Evolutionary conservation across 257 asterid genomes (phyloP).

Genomic region (Solanum neorickii): DNA sequence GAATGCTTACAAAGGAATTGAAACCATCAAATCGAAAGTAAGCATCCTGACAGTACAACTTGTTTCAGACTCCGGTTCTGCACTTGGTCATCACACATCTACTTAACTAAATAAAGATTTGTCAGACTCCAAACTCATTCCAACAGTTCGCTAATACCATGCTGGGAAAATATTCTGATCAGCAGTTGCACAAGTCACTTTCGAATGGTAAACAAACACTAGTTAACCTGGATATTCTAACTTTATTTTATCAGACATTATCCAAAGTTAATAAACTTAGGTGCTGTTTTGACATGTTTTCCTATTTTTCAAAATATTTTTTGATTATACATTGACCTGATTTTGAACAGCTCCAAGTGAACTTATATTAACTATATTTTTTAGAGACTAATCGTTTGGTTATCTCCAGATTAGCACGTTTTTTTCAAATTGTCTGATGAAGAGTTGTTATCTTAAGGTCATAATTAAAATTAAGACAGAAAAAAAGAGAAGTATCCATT

Average conservation of each 20-base stretch:
- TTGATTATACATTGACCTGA: neutral
- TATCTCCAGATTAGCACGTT: too few species aligned
- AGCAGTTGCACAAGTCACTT: too few species aligned
- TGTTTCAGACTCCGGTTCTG: neutral
- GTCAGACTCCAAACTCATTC: neutral
- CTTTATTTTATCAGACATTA: too few species aligned
- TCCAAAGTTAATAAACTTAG: too few species aligned
- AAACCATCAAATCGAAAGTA: constrained; percentile 14
- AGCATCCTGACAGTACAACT: neutral
- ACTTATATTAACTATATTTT: too few species aligned
- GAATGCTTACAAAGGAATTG: constrained; percentile 83
- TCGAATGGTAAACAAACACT: too few species aligned
- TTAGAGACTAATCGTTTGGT: too few species aligned
- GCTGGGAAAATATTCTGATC: too few species aligned
- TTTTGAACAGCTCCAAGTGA: neutral
- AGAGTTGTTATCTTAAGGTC: neutral
- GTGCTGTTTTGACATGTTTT: too few species aligned
- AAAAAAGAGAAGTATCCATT: neutral
- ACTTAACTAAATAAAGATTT: neutral
- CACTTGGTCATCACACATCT: neutral
- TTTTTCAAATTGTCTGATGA: too few species aligned
- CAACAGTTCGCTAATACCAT: neutral
- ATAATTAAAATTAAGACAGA: neutral
- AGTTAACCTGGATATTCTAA: too few species aligned
- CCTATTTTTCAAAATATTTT: too few species aligned